A percentile compares a stretch with the other conserved stretches of the same genome.
These are phyloP conservation scores for Starmera pachycereana DNA, from an alignment of 805 yeast genomes.

Conservation along the genomic window DNA sequence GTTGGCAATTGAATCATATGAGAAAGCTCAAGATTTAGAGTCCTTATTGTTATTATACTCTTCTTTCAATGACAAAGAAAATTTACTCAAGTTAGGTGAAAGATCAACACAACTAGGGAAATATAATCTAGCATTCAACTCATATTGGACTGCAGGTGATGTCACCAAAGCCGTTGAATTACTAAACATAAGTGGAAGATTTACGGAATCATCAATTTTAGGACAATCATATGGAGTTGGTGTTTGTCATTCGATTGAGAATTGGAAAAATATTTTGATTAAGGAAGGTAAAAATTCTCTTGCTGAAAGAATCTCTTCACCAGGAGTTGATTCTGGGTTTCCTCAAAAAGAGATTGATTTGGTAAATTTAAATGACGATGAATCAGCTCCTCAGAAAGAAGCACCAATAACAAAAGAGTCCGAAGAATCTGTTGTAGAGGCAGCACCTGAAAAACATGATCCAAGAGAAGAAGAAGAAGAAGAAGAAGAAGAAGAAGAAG, in stretches of 20 bases:
- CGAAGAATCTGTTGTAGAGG: conserved; percentile 10
- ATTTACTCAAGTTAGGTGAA: conserved; percentile 52
- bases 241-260: conserved; percentile 35
- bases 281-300: conserved; percentile 42
- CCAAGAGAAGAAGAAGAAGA: conserved; percentile 14
- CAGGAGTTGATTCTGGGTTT: conserved; percentile 25
- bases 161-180: conserved; percentile 51
- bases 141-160: conserved; percentile 82
- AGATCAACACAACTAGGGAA: conserved; percentile 65
- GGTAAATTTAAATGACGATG: conserved; percentile 29
- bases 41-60: conserved; percentile 76
- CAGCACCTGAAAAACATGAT: conserved; percentile 9
- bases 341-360: conserved; percentile 25
- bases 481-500: conserved; percentile 8
- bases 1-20: conserved; percentile 71
- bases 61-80: conserved; percentile 60
- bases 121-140: conserved; percentile 84
- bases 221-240: conserved; percentile 54
- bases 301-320: conserved; percentile 50
- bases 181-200: conserved; percentile 56
- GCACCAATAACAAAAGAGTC: conserved; percentile 9
- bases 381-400: conserved; percentile 12
- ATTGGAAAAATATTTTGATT: conserved; percentile 59
- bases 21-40: conserved; percentile 70
- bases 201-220: conserved; percentile 78